These are phyloP conservation scores for Claviceps monticola DNA, from an alignment of 2,329 filamentous ascomycete genomes.

Conservation along the genomic window DNA sequence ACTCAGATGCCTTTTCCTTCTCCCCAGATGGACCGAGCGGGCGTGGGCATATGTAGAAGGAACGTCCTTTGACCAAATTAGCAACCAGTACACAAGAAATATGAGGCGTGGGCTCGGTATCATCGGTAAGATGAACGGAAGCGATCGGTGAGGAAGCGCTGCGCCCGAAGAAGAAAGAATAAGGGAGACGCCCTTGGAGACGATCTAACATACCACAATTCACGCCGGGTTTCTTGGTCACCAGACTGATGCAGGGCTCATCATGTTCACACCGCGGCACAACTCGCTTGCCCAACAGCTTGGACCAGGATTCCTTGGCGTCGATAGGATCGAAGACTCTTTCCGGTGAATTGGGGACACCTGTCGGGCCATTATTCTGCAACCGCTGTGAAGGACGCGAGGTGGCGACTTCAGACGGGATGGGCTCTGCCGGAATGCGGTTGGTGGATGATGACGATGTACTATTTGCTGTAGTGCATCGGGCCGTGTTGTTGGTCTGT, in stretches of 20 bases:
- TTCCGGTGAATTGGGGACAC: conserved; percentile 12
- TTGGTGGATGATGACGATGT: neutral
- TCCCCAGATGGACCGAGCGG: conserved; percentile 75
- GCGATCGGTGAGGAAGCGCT: neutral
- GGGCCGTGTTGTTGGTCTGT: neutral
- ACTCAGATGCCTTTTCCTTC: conserved; percentile 73
- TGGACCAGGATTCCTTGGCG: conserved; percentile 73
- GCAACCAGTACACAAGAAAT: neutral
- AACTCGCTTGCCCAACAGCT: conserved; percentile 61
- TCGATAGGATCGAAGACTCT: conserved; percentile 53
- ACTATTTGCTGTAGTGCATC: neutral
- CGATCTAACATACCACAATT: conserved; percentile 51
- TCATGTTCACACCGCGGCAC: conserved; percentile 75
- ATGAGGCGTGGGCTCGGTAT: neutral
- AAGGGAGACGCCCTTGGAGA: neutral
- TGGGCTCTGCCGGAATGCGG: neutral
- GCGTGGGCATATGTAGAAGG: conserved; percentile 50
- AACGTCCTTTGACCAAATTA: conserved; percentile 31
- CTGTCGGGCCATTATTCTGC: neutral
- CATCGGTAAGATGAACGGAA: neutral
- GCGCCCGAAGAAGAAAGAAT: too few species aligned
- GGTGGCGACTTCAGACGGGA: neutral
- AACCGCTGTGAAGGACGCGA: neutral
- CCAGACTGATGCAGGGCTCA: conserved; percentile 70
- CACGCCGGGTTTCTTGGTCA: conserved; percentile 78